A percentile compares a stretch with the other conserved stretches of the same genome.
phyloP scores from a whole-genome alignment of 768 basidiomycete species.

The Glaciozyma martinii region DNA sequence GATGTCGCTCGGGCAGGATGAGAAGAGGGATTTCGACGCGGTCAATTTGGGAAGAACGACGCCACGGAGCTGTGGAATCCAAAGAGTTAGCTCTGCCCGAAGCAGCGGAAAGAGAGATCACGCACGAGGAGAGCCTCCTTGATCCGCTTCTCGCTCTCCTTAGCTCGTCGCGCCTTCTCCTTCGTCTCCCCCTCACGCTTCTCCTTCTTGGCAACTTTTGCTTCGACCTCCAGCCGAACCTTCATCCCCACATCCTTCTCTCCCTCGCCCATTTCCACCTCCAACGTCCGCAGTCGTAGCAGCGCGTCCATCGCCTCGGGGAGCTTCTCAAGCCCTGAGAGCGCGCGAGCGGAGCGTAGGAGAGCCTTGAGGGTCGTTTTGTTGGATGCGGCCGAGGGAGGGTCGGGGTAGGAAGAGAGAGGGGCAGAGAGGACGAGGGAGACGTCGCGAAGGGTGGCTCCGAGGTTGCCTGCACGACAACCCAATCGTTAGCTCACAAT shows the following conservation, averaged over 20 bases:
- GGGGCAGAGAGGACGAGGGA: constrained; percentile 51
- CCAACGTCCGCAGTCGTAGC: constrained; percentile 52
- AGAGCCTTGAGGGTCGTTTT: constrained; percentile 66
- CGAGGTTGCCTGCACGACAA: constrained; percentile 63
- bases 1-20: constrained; percentile 49
- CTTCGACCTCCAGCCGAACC: constrained; percentile 46
- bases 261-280: constrained; percentile 40
- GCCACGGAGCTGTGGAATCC: constrained; percentile 61
- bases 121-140: constrained; percentile 58
- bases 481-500: background rate
- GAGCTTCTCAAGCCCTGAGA: constrained; percentile 61
- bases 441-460: constrained; percentile 75
- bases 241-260: constrained; percentile 49
- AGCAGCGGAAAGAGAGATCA: background rate
- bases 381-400: constrained; percentile 43
- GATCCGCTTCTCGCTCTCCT: constrained; percentile 49
- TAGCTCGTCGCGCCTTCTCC: constrained; percentile 37
- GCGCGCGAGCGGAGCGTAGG: constrained; percentile 72
- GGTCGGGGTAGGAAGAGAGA: constrained; percentile 15
- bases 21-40: constrained; percentile 29
- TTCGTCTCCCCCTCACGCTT: constrained; percentile 36
- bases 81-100: background rate
- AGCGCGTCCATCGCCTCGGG: constrained; percentile 82
- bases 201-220: constrained; percentile 33
- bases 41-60: constrained; percentile 50